Conservation (phyloP, 129 eudicot genomes). For the Gnaphalium uliginosum region DNA sequence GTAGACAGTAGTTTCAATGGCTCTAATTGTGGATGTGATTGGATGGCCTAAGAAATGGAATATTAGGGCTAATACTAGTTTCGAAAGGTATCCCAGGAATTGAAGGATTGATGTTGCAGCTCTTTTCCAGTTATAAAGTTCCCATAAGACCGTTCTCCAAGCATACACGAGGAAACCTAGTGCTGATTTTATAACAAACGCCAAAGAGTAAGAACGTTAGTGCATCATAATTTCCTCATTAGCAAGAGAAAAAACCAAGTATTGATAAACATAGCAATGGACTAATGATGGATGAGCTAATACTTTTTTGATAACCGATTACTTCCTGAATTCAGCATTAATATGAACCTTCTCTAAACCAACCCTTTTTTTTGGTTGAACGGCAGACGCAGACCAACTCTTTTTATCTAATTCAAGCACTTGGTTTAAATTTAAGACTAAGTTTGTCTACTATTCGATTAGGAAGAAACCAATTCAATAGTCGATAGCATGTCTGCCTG, state of each 20-base stretch:
- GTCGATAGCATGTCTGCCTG: too few species aligned
- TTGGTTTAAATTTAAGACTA: background rate
- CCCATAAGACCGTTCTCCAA: conserved; percentile 85
- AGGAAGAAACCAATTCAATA: background rate
- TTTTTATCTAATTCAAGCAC: background rate
- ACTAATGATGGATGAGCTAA: background rate
- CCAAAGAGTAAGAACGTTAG: conserved; percentile 23
- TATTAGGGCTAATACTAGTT: conserved; percentile 51
- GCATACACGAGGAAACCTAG: conserved; percentile 50
- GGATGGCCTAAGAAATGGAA: conserved; percentile 72
- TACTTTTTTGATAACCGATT: too few species aligned
- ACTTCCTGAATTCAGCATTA: background rate
- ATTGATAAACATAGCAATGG: background rate
- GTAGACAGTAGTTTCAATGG: conserved; percentile 53
- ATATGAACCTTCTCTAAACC: background rate
- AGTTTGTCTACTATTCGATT: background rate
- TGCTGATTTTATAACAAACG: conserved; percentile 35
- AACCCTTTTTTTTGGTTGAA: too few species aligned
- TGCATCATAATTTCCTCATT: background rate
- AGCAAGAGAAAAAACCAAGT: background rate
- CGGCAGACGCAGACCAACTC: too few species aligned
- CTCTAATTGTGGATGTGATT: conserved; percentile 47
- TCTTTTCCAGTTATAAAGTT: conserved; percentile 66
- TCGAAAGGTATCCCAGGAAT: conserved; percentile 45
- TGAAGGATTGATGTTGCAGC: conserved; percentile 30